Conservation (phyloP, 2,329 filamentous ascomycete genomes). For the Fusarium sp. region DNA sequence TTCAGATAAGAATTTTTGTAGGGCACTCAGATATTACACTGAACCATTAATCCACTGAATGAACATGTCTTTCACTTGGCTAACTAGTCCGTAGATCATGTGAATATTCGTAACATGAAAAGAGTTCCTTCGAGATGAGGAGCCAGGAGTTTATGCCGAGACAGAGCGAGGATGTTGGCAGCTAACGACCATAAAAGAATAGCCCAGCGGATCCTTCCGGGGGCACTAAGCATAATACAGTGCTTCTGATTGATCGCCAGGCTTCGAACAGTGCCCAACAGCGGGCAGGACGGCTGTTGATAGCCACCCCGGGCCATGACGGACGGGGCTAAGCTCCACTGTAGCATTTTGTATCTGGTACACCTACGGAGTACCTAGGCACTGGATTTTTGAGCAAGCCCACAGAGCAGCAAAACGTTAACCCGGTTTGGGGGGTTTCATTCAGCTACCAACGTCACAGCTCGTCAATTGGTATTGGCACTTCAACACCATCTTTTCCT, state of each 20-base stretch:
- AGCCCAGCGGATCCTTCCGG: conserved; percentile 40
- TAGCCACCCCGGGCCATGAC: conserved; percentile 20
- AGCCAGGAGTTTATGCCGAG: conserved; percentile 38
- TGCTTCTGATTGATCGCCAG: conserved; percentile 39
- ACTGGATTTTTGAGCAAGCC: conserved; percentile 19
- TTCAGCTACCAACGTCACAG: conserved; percentile 35
- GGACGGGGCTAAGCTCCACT: conserved; percentile 1
- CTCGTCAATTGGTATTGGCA: conserved; percentile 33
- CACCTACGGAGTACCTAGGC: not conserved
- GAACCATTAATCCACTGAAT: not conserved
- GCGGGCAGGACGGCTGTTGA: conserved; percentile 25
- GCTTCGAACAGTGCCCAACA: conserved; percentile 15
- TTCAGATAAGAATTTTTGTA: not conserved
- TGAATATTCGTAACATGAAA: conserved; percentile 13
- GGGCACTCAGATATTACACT: not conserved
- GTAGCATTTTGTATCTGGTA: not conserved
- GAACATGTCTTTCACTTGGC: not conserved
- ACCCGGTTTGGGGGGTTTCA: conserved; percentile 26
- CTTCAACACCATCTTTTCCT: conserved; percentile 28
- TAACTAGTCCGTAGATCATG: not conserved
- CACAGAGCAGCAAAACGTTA: conserved; percentile 19
- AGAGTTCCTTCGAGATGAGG: conserved; percentile 10
- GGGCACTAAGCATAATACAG: conserved; percentile 42
- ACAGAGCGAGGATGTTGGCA: conserved; percentile 34
- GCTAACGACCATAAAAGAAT: conserved; percentile 13